Evolutionary conservation across 108 stramenopile species (phyloP).

Genomic region (Pseudonitzschia multistriata): DNA sequence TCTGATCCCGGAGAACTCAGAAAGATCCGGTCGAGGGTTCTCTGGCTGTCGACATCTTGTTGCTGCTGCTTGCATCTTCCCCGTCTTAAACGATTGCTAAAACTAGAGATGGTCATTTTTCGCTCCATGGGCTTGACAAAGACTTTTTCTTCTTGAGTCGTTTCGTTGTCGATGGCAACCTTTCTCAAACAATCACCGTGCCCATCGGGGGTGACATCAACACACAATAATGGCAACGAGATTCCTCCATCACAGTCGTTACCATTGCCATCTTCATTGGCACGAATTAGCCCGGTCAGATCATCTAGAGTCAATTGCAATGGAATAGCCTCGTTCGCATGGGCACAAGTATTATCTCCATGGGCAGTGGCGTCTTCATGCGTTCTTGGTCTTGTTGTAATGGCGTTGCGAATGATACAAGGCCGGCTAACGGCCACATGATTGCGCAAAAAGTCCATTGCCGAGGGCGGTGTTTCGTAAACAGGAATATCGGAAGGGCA

Average conservation of each 20-base stretch:
- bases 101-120: slow-evolving; percentile 63
- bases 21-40: slow-evolving; percentile 6
- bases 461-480: slow-evolving; percentile 52
- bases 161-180: slow-evolving; percentile 17
- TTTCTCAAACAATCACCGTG: slow-evolving; percentile 82
- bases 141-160: slow-evolving; percentile 25
- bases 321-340: slow-evolving; percentile 9
- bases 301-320: slow-evolving; percentile 62
- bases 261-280: slow-evolving; percentile 17
- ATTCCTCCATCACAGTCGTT: neutral
- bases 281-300: slow-evolving; percentile 37
- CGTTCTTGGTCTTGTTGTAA: neutral
- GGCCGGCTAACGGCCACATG: slow-evolving; percentile 59
- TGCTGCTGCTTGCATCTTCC: slow-evolving; percentile 3
- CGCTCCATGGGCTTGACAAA: slow-evolving; percentile 85
- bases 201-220: slow-evolving; percentile 92
- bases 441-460: slow-evolving; percentile 67
- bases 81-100: slow-evolving; percentile 44
- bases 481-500: slow-evolving; percentile 44
- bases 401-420: slow-evolving; percentile 75
- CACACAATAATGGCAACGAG: slow-evolving; percentile 23
- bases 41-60: neutral
- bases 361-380: neutral
- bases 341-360: neutral
- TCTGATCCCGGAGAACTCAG: neutral